Conservation (phyloP, 2,329 filamentous ascomycete species). For the Alternaria alternata region DNA sequence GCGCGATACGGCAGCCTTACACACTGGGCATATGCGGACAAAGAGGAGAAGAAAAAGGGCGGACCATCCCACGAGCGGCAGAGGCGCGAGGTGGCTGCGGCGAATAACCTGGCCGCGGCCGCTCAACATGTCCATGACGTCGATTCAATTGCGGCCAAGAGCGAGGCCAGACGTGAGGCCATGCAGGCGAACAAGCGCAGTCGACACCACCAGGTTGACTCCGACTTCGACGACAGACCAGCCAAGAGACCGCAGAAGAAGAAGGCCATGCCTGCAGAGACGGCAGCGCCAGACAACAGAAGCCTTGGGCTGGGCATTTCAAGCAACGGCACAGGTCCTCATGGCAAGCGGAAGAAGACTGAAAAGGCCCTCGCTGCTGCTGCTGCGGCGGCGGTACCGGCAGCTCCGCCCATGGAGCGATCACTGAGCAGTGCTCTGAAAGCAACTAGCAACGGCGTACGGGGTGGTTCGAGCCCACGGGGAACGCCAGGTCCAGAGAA, state of each 20-base stretch:
- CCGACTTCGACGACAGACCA: slow-evolving; percentile 76
- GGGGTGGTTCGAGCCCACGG: slow-evolving; percentile 65
- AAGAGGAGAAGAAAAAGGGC: slow-evolving; percentile 66
- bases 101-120: slow-evolving; percentile 72
- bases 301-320: slow-evolving; percentile 70
- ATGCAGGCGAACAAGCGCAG: slow-evolving; percentile 77
- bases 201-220: slow-evolving; percentile 73
- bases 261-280: slow-evolving; percentile 64
- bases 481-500: slow-evolving; percentile 70
- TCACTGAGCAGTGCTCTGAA: slow-evolving; percentile 66
- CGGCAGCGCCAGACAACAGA: slow-evolving; percentile 49
- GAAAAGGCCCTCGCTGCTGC: slow-evolving; percentile 65
- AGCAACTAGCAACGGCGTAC: slow-evolving; percentile 58
- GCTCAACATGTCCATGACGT: slow-evolving; percentile 80
- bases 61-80: slow-evolving; percentile 74
- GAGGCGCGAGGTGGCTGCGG: slow-evolving; percentile 78
- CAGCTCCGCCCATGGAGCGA: slow-evolving; percentile 67
- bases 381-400: slow-evolving; percentile 19
- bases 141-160: slow-evolving; percentile 80
- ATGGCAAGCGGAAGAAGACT: slow-evolving; percentile 80
- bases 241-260: slow-evolving; percentile 70
- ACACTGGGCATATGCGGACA: slow-evolving; percentile 95
- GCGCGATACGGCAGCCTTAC: slow-evolving; percentile 89
- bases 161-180: slow-evolving; percentile 84
- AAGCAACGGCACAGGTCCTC: slow-evolving; percentile 62